Evolutionary conservation across 306 rosid species (phyloP).

Genomic region (Fragaria ananassa): DNA sequence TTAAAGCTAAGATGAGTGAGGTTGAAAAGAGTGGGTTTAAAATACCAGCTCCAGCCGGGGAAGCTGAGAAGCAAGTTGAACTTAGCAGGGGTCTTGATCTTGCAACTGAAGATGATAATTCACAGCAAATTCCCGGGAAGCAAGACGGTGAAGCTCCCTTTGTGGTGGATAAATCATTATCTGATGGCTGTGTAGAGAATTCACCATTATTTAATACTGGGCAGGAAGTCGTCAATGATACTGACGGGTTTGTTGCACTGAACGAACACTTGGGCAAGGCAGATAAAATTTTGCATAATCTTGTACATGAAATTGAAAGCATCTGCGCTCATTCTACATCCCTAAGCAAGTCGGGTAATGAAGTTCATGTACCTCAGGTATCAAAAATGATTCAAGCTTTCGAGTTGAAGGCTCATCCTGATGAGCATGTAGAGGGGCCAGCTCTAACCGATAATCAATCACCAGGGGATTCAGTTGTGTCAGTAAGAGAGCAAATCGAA

Average conservation of each 20-base stretch:
- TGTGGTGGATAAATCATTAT: conserved; percentile 15
- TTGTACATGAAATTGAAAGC: conserved; percentile 60
- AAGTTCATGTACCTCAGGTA: conserved; percentile 49
- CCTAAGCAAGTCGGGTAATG: conserved; percentile 40
- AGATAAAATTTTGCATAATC: conserved; percentile 48
- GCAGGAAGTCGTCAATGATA: conserved; percentile 46
- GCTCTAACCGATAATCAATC: conserved; percentile 34
- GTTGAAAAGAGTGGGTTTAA: conserved; percentile 30
- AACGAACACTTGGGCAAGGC: conserved; percentile 50
- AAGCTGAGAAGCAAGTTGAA: conserved; percentile 27
- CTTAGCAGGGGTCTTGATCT: conserved; percentile 33
- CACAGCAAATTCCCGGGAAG: conserved; percentile 30
- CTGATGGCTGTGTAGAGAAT: conserved; percentile 30
- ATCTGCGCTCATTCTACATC: conserved; percentile 43
- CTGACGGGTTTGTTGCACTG: conserved; percentile 52
- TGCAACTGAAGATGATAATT: conserved; percentile 33
- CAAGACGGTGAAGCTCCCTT: conserved; percentile 27
- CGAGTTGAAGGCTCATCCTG: conserved; percentile 56
- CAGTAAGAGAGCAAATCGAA: conserved; percentile 45
- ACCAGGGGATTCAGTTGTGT: conserved; percentile 41
- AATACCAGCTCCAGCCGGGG: conserved; percentile 32
- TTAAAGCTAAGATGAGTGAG: conserved; percentile 53
- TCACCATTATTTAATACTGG: conserved; percentile 32
- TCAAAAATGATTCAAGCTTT: conserved; percentile 89
- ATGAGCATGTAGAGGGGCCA: conserved; percentile 46